Percentiles rank a stretch among this genome's conserved stretches.
These are phyloP conservation scores for Fonsecaea pedrosoi DNA, from an alignment of 2,329 filamentous ascomycete species.

Conservation along the genomic window DNA sequence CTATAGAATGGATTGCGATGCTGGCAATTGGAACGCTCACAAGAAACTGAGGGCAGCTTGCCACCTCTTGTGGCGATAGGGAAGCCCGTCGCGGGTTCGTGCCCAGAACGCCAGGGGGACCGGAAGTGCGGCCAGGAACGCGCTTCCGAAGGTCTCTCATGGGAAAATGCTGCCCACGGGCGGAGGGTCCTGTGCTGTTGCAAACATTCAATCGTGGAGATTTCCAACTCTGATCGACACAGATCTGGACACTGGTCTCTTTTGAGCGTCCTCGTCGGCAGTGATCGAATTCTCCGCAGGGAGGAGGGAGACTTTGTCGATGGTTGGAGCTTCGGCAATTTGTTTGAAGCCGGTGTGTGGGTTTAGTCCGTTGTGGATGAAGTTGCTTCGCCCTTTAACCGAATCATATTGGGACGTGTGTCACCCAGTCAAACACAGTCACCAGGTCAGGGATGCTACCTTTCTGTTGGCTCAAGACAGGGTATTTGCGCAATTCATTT, in stretches of 20 bases:
- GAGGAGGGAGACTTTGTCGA: background rate
- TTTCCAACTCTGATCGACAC: constrained; percentile 14
- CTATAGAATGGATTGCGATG: background rate
- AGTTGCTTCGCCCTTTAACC: background rate
- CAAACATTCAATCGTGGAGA: background rate
- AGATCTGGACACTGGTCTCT: constrained; percentile 2
- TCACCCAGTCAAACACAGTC: background rate
- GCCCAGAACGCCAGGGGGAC: background rate
- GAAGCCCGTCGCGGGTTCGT: background rate
- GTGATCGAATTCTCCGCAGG: constrained; percentile 5
- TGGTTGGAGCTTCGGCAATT: constrained; percentile 22
- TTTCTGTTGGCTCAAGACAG: background rate
- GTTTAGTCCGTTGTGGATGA: constrained; percentile 21
- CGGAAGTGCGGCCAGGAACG: background rate
- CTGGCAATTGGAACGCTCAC: background rate
- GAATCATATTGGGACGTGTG: background rate
- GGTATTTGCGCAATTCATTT: constrained; percentile 22
- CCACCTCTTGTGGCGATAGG: background rate
- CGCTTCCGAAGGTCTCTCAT: background rate
- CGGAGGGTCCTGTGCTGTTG: background rate
- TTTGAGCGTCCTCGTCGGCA: background rate
- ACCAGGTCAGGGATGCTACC: background rate
- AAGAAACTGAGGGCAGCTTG: background rate
- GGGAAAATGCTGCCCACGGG: background rate
- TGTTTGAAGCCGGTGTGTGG: constrained; percentile 33